Percentiles rank a stretch among this genome's conserved stretches.
These are phyloP conservation scores for Paraconiothyrium brasiliense DNA, from an alignment of 2,329 filamentous ascomycete genomes.

Conservation along the genomic window DNA sequence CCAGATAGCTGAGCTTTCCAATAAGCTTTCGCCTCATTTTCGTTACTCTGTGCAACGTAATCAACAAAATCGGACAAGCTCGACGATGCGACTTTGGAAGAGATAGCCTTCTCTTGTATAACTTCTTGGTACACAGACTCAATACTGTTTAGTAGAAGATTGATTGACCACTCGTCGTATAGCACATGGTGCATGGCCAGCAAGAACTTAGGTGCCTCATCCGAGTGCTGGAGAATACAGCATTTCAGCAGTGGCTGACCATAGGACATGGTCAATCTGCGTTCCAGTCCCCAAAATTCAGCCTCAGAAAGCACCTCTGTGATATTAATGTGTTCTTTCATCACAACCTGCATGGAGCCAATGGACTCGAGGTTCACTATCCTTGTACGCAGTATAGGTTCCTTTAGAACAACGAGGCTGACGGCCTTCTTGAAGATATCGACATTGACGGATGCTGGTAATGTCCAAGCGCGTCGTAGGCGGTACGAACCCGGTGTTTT, in stretches of 20 bases:
- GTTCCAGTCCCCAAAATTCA: slow-evolving; percentile 38
- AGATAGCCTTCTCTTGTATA: background rate
- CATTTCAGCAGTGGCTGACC: slow-evolving; percentile 16
- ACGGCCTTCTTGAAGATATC: slow-evolving; percentile 51
- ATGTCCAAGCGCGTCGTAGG: slow-evolving; percentile 54
- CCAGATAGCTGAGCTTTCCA: background rate
- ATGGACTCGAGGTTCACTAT: slow-evolving; percentile 12
- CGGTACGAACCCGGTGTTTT: slow-evolving; percentile 64
- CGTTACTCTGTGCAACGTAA: background rate
- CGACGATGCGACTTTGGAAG: background rate
- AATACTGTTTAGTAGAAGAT: slow-evolving; percentile 8
- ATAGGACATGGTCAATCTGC: slow-evolving; percentile 53
- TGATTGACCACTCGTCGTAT: slow-evolving; percentile 82
- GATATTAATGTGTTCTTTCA: background rate
- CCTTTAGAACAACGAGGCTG: slow-evolving; percentile 49
- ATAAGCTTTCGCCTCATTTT: background rate
- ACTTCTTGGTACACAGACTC: slow-evolving; percentile 36
- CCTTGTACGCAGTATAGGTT: slow-evolving; percentile 58
- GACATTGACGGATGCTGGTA: slow-evolving; percentile 12
- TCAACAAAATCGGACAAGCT: background rate
- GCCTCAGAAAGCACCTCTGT: slow-evolving; percentile 17
- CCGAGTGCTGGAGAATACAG: background rate
- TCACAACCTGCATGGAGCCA: slow-evolving; percentile 4
- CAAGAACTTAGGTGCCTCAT: slow-evolving; percentile 49
- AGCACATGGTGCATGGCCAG: slow-evolving; percentile 83